These are phyloP conservation scores for Scheffersomyces insectosa DNA, from an alignment of 1,139 yeast genomes.

Conservation along the genomic window DNA sequence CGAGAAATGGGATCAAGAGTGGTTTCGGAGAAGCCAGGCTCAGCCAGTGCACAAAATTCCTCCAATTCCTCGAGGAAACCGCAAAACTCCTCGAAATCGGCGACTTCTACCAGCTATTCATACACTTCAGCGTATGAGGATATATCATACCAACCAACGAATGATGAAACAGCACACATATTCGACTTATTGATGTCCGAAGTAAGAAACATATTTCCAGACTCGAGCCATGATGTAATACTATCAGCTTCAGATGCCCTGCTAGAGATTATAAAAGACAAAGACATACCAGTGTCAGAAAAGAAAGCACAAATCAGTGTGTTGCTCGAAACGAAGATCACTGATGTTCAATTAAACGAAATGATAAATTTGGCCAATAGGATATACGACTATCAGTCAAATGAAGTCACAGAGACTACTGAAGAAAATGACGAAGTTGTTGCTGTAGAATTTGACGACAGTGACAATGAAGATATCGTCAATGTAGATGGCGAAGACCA, in stretches of 20 bases:
- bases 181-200: slow-evolving; percentile 32
- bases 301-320: slow-evolving; percentile 38
- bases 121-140: slow-evolving; percentile 20
- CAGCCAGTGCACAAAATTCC: slow-evolving; percentile 4
- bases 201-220: slow-evolving; percentile 31
- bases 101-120: slow-evolving; percentile 12
- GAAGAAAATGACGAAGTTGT: slow-evolving; percentile 30
- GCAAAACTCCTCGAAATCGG: slow-evolving; percentile 17
- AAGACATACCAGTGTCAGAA: slow-evolving; percentile 15
- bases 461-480: slow-evolving; percentile 34
- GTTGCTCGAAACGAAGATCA: slow-evolving; percentile 47
- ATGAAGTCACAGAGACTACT: slow-evolving; percentile 21
- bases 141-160: slow-evolving; percentile 26
- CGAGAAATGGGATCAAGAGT: slow-evolving; percentile 70
- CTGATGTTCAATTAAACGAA: slow-evolving; percentile 52
- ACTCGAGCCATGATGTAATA: slow-evolving; percentile 44
- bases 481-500: slow-evolving; percentile 28
- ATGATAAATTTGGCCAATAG: slow-evolving; percentile 51
- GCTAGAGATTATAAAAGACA: slow-evolving; percentile 57
- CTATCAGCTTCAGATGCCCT: slow-evolving; percentile 66
- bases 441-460: slow-evolving; percentile 48
- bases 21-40: slow-evolving; percentile 5
- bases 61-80: slow-evolving; percentile 3
- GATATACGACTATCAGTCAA: slow-evolving; percentile 56
- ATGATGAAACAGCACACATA: slow-evolving; percentile 26